phyloP scores from a whole-genome alignment of 2,329 filamentous ascomycete genomes.

The Dryadomyces sulphureus region DNA sequence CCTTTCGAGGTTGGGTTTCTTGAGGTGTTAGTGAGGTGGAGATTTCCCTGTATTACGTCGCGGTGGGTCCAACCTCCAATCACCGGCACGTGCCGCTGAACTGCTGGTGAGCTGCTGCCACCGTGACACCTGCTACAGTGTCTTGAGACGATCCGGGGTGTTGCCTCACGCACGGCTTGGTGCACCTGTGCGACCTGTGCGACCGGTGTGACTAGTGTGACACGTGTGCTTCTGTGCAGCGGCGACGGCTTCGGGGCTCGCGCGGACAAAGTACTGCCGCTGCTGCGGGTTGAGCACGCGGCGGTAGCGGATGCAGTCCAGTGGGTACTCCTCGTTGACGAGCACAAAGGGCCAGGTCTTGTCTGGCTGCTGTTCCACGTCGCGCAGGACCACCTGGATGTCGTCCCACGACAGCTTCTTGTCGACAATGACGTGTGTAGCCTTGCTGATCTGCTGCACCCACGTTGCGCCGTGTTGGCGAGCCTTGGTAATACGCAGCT shows the following conservation, averaged over 20 bases:
- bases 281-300: constrained; percentile 43
- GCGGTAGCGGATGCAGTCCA: constrained; percentile 50
- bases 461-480: constrained; percentile 62
- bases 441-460: constrained; percentile 39
- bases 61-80: neutral
- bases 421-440: constrained; percentile 75
- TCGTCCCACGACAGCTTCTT: constrained; percentile 48
- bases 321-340: constrained; percentile 53
- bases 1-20: neutral
- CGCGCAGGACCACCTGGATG: constrained; percentile 40
- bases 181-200: neutral
- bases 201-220: neutral
- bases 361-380: neutral
- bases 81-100: neutral
- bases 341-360: constrained; percentile 23
- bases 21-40: constrained; percentile 1
- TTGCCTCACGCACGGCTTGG: too few species aligned
- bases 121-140: too few species aligned
- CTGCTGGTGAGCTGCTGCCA: too few species aligned
- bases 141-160: too few species aligned
- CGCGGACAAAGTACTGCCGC: constrained; percentile 43
- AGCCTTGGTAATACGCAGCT: constrained; percentile 58
- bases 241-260: constrained; percentile 25
- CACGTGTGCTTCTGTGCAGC: too few species aligned
- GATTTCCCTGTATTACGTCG: neutral